Evolutionary conservation across 768 basidiomycete genomes (phyloP).

Genomic region (Mycena galericulata): DNA sequence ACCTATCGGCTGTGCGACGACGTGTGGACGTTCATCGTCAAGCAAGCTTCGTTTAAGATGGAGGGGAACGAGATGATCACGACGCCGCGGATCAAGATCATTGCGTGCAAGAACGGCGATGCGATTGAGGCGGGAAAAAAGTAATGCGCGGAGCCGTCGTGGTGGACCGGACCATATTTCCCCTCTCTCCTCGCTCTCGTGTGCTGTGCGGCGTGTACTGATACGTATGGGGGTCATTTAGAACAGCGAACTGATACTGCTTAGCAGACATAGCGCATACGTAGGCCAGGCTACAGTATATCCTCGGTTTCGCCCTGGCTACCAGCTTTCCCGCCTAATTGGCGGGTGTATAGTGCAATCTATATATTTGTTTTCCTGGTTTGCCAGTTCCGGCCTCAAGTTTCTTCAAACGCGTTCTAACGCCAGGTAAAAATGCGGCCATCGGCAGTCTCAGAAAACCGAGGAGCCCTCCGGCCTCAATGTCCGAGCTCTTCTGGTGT

Average conservation of each 20-base stretch:
- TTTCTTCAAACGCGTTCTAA: too few relatives aligned
- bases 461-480: too few relatives aligned
- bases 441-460: too few relatives aligned
- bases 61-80: slow-evolving; percentile 86
- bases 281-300: too few relatives aligned
- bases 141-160: not conserved
- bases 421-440: too few relatives aligned
- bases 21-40: slow-evolving; percentile 99
- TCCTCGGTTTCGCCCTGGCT: too few relatives aligned
- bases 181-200: not conserved
- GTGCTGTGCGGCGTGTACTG: slow-evolving; percentile 6
- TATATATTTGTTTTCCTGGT: too few relatives aligned
- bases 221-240: slow-evolving; percentile 9
- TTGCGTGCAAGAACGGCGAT: slow-evolving; percentile 97
- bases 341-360: not conserved
- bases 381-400: too few relatives aligned
- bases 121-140: slow-evolving; percentile 64
- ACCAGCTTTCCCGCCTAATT: too few relatives aligned
- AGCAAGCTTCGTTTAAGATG: slow-evolving; percentile 95
- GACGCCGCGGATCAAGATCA: slow-evolving; percentile 91
- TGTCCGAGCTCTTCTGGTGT: too few relatives aligned
- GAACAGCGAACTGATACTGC: slow-evolving; percentile 11
- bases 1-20: slow-evolving; percentile 96
- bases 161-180: not conserved
- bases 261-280: not conserved